Conservation (phyloP, 2,329 filamentous ascomycete genomes). For the Fusarium sp. region DNA sequence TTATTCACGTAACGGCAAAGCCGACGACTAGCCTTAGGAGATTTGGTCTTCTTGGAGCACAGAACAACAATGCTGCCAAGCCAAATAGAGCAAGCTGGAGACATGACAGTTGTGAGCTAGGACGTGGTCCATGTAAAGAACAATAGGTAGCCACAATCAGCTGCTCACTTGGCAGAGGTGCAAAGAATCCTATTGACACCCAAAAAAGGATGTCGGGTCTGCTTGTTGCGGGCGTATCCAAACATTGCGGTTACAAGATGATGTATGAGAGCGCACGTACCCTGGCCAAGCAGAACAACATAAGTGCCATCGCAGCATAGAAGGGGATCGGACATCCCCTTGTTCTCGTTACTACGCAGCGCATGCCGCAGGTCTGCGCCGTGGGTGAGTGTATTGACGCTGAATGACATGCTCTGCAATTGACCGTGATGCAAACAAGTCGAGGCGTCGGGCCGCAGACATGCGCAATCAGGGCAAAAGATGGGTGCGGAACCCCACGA, state of each 20-base stretch:
- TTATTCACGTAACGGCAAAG: slow-evolving; percentile 15
- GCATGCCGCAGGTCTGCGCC: not conserved
- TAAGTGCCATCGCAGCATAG: not conserved
- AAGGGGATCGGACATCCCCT: not conserved
- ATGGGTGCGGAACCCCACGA: slow-evolving; percentile 17
- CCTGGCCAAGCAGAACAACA: slow-evolving; percentile 5
- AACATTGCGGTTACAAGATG: slow-evolving; percentile 4
- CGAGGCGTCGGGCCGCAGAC: not conserved
- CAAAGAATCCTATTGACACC: slow-evolving; percentile 21
- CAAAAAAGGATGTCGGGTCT: slow-evolving; percentile 3
- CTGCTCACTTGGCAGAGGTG: not conserved
- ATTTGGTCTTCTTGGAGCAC: slow-evolving; percentile 2
- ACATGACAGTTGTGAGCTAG: not conserved
- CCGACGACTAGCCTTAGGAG: slow-evolving; percentile 4
- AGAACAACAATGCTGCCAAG: not conserved
- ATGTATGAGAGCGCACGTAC: not conserved
- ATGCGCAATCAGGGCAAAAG: not conserved
- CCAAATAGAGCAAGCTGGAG: not conserved
- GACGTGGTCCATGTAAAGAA: slow-evolving; percentile 12
- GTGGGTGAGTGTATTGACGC: not conserved
- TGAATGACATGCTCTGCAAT: not conserved
- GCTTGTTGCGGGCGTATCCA: slow-evolving; percentile 15
- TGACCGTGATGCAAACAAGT: not conserved
- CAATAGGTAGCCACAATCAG: slow-evolving; percentile 29
- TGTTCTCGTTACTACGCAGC: not conserved